Conservation (phyloP, 192 early-diverging fungal species). For the Backusella mclennaniae region DNA sequence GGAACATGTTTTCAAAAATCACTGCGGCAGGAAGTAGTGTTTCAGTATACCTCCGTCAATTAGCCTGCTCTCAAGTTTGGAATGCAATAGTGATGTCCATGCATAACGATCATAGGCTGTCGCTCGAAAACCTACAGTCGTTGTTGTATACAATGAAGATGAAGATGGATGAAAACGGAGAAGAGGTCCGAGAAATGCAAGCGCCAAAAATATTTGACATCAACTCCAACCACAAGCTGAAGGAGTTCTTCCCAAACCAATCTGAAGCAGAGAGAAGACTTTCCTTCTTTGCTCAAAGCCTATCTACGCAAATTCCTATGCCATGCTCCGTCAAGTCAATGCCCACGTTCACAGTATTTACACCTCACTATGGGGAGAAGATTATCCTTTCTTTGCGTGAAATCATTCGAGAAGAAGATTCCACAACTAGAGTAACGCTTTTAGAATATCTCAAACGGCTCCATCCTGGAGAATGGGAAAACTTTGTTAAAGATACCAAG, state of each 20-base stretch:
- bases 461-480: slow-evolving; percentile 69
- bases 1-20: slow-evolving; percentile 64
- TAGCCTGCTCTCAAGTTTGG: slow-evolving; percentile 72
- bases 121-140: slow-evolving; percentile 60
- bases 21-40: slow-evolving; percentile 54
- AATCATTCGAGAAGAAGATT: slow-evolving; percentile 71
- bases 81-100: slow-evolving; percentile 69
- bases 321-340: slow-evolving; percentile 64
- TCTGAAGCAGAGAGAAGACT: slow-evolving; percentile 67
- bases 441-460: slow-evolving; percentile 67
- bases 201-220: slow-evolving; percentile 20
- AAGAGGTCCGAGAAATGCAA: slow-evolving; percentile 8
- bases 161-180: slow-evolving; percentile 43
- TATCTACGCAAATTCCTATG: slow-evolving; percentile 61
- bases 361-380: slow-evolving; percentile 73
- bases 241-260: slow-evolving; percentile 46
- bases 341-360: slow-evolving; percentile 70
- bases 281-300: slow-evolving; percentile 71
- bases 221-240: slow-evolving; percentile 41
- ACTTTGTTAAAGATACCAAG: slow-evolving; percentile 77
- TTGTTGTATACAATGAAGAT: slow-evolving; percentile 57
- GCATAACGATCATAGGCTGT: slow-evolving; percentile 66
- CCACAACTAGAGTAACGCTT: slow-evolving; percentile 63
- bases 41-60: slow-evolving; percentile 59
- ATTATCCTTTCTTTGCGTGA: slow-evolving; percentile 68